Conservation (phyloP, 768 basidiomycete species). For the Suillus alpinus region DNA sequence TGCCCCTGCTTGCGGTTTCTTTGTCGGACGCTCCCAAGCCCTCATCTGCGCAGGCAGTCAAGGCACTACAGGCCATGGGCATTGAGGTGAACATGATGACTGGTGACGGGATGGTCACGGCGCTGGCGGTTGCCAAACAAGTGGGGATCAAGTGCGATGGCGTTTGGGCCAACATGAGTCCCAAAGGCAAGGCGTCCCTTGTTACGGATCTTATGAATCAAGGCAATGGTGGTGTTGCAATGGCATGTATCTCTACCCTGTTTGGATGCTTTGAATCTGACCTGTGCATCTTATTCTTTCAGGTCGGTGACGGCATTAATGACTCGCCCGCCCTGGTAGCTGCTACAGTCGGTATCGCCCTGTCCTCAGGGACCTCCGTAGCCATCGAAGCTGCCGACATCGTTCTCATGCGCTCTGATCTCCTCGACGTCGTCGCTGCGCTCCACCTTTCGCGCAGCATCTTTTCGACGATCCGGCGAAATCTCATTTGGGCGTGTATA, state of each 20-base stretch:
- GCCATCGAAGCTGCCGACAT: slow-evolving; percentile 98
- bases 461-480: slow-evolving; percentile 86
- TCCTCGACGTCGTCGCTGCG: slow-evolving; percentile 96
- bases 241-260: slow-evolving; percentile 53
- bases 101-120: slow-evolving; percentile 85
- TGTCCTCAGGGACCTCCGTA: slow-evolving; percentile 94
- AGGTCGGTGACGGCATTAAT: slow-evolving; percentile 99
- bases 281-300: background rate
- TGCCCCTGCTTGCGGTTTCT: slow-evolving; percentile 77
- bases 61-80: slow-evolving; percentile 82
- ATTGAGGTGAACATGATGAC: slow-evolving; percentile 93
- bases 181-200: slow-evolving; percentile 90
- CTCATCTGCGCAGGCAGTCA: slow-evolving; percentile 80
- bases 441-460: slow-evolving; percentile 87
- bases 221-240: slow-evolving; percentile 75
- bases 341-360: slow-evolving; percentile 93
- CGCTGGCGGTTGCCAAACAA: slow-evolving; percentile 82
- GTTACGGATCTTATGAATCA: slow-evolving; percentile 77
- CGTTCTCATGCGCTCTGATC: slow-evolving; percentile 95
- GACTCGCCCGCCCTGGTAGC: slow-evolving; percentile 97
- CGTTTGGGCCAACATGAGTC: slow-evolving; percentile 92
- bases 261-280: background rate
- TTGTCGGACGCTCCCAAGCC: slow-evolving; percentile 85
- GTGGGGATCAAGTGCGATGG: slow-evolving; percentile 82
- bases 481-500: slow-evolving; percentile 94